Conservation (phyloP, 1,284 basidiomycete species). For the Gymnopus androsaceus region DNA sequence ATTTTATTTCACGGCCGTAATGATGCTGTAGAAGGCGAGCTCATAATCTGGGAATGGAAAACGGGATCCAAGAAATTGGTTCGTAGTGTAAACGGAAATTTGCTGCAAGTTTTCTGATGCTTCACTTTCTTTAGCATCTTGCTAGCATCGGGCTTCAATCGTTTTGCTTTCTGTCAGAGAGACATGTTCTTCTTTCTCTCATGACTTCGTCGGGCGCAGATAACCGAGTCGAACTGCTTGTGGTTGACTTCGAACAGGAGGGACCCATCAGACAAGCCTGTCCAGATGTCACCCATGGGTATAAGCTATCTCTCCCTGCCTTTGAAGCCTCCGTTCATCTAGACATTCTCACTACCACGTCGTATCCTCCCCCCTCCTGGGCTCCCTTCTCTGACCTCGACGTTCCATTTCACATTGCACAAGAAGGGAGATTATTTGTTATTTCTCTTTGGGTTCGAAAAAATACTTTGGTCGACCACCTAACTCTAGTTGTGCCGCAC, state of each 20-base stretch:
- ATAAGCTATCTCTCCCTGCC: slow-evolving; percentile 44
- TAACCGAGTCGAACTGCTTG: slow-evolving; percentile 19
- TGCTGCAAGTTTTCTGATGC: slow-evolving; percentile 14
- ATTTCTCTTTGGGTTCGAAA: slow-evolving; percentile 43
- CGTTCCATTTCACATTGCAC: slow-evolving; percentile 53
- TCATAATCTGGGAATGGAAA: slow-evolving; percentile 70
- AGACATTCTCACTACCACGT: slow-evolving; percentile 46
- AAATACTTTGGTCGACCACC: slow-evolving; percentile 27
- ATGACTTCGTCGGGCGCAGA: slow-evolving; percentile 11
- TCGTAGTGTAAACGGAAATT: slow-evolving; percentile 24
- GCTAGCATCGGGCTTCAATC: slow-evolving; percentile 39
- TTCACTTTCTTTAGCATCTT: slow-evolving; percentile 32
- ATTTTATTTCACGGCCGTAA: slow-evolving; percentile 40
- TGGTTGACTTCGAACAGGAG: slow-evolving; percentile 32
- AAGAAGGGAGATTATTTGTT: slow-evolving; percentile 47
- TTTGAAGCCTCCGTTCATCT: slow-evolving; percentile 27
- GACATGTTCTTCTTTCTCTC: slow-evolving; percentile 16
- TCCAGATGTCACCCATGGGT: slow-evolving; percentile 33
- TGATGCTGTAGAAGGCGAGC: slow-evolving; percentile 33
- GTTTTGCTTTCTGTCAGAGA: slow-evolving; percentile 17
- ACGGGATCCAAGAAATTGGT: slow-evolving; percentile 49
- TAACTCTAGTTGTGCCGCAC: slow-evolving; percentile 53
- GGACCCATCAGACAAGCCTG: slow-evolving; percentile 29
- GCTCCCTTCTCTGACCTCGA: slow-evolving; percentile 29
- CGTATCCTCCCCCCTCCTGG: slow-evolving; percentile 58